These are phyloP conservation scores for Marvania coccoides DNA, from an alignment of 139 green algal genomes.

Conservation along the genomic window DNA sequence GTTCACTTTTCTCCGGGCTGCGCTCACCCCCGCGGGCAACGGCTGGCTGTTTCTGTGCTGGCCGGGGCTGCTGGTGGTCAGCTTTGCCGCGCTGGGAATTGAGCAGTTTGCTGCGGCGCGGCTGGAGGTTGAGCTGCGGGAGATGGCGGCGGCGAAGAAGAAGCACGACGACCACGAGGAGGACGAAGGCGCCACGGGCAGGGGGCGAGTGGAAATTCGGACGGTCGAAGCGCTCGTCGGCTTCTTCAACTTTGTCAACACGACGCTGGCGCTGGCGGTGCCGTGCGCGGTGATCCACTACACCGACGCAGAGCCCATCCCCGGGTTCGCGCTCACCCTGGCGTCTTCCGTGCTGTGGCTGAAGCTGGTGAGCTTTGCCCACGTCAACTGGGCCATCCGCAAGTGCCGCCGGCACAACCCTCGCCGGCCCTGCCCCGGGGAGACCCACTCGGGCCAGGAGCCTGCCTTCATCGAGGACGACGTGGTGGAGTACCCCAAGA, in stretches of 20 bases:
- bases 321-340: slow-evolving; percentile 50
- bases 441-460: slow-evolving; percentile 29
- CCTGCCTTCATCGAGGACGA: background rate
- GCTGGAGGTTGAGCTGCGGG: slow-evolving; percentile 1
- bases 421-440: slow-evolving; percentile 39
- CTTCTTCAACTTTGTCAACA: slow-evolving; percentile 34
- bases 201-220: background rate
- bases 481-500: slow-evolving; percentile 62
- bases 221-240: slow-evolving; percentile 50
- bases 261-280: slow-evolving; percentile 27
- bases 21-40: slow-evolving; percentile 21
- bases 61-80: slow-evolving; percentile 19
- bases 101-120: slow-evolving; percentile 15
- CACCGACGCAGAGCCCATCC: slow-evolving; percentile 36
- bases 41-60: slow-evolving; percentile 46
- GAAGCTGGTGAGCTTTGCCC: slow-evolving; percentile 73
- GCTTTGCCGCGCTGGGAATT: slow-evolving; percentile 15
- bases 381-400: slow-evolving; percentile 65
- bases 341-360: slow-evolving; percentile 52
- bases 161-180: background rate
- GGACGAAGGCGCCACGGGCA: background rate
- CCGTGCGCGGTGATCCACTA: slow-evolving; percentile 41
- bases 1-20: slow-evolving; percentile 31
- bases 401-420: slow-evolving; percentile 17
- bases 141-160: slow-evolving; percentile 8